Base-by-base conservation (phyloP, 2,329 filamentous ascomycete species). In the Paracoccidioides lutzii region DNA sequence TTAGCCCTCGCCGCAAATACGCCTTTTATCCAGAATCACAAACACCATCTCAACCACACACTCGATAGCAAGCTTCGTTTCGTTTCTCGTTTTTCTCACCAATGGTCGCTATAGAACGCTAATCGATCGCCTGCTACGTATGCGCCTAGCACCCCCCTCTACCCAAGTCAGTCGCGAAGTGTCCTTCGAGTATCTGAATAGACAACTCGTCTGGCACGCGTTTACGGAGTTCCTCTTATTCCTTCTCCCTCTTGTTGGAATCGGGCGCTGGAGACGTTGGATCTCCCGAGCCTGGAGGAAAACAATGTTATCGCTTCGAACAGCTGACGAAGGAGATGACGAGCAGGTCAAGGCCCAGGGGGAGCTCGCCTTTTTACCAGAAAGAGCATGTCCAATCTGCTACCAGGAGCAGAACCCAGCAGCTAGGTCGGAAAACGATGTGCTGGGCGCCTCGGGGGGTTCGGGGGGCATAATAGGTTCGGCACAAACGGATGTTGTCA, bases 151-250 rank as follows among this genome's bases (percentile, higher is more conserved):
- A 3, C 87, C 93, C 6, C 86, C 87, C 4, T 90, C 86, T 3
- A 89, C 82, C 65, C 88, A 95, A 67, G 86, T 94, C 60, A 88
- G 83, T 67, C 81, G 91, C 37, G 90, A 97, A 71, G 90, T 98
- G 32, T 95, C 88, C 0, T 97, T 98, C 67, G 93, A 98, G 72
- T 97, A 96, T 66, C 81, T 97, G 52, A 98, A 98, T 69, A 84
- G 93, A 50, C 93, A 98, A 73, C 82, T 98, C 9, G 93, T 98
- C 41, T 98, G 93, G 93, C 93, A 98, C 72, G 93, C 93, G n/a
- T 95, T 98, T 65, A 98, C 93, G 32, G 93, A 98, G 69, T 98
- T 98, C 64, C 77, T 98, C n/a, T 80, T 98, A 37, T 98, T 97
- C 69, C 81, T 97, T 15, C 78, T 98, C n/a, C 93, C 93, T 0